Conservation (phyloP, 352 stramenopile genomes). For the Phytophthora cactorum region DNA sequence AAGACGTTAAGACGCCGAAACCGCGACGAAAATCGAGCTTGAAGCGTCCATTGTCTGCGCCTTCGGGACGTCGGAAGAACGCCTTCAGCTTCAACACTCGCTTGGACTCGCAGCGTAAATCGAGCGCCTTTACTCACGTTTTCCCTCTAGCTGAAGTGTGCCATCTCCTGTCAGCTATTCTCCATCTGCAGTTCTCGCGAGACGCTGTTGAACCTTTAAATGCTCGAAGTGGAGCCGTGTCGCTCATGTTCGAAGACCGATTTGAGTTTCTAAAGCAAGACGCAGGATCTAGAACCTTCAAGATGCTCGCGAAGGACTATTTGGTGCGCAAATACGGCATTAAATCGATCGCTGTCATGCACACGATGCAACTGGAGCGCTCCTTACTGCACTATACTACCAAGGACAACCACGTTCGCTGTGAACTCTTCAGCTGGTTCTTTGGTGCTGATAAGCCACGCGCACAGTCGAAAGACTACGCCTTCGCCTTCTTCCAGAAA, state of each 20-base stretch:
- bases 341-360: constrained; percentile 75
- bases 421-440: constrained; percentile 75
- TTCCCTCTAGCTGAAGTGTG: constrained; percentile 68
- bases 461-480: constrained; percentile 52
- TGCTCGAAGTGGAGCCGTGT: constrained; percentile 14
- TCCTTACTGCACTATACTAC: constrained; percentile 63
- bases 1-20: constrained; percentile 26
- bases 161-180: constrained; percentile 59
- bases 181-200: constrained; percentile 70
- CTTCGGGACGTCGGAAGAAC: constrained; percentile 47
- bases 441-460: constrained; percentile 59
- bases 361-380: constrained; percentile 71
- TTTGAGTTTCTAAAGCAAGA: constrained; percentile 43
- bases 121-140: constrained; percentile 43
- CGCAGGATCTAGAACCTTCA: constrained; percentile 45
- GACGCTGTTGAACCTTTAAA: constrained; percentile 38
- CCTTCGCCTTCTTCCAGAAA: constrained; percentile 66
- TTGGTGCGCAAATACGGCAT: constrained; percentile 76
- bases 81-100: constrained; percentile 50
- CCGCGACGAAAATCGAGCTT: constrained; percentile 35
- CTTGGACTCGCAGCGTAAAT: constrained; percentile 38
- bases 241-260: constrained; percentile 38
- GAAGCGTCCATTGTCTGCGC: constrained; percentile 37
- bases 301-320: constrained; percentile 64
- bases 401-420: constrained; percentile 56